Evolutionary conservation across 2,329 filamentous ascomycete species (phyloP).

Genomic region (Cladosporium sp.): DNA sequence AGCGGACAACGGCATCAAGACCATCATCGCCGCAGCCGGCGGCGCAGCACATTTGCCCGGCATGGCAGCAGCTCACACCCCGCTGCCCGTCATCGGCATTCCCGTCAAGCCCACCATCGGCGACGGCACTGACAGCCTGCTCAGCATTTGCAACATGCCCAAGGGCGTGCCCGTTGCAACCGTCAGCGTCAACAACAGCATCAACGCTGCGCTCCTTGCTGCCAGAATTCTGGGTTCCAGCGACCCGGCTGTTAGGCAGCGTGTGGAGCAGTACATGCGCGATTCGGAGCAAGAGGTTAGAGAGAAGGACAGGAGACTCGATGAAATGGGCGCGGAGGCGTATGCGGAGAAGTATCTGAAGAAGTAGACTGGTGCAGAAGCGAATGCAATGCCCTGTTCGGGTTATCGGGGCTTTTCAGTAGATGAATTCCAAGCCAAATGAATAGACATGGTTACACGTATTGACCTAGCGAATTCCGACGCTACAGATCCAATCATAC

Average conservation of each 20-base stretch:
- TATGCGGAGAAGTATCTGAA: slow-evolving; percentile 25
- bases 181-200: slow-evolving; percentile 43
- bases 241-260: slow-evolving; percentile 52
- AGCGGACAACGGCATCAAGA: slow-evolving; percentile 33
- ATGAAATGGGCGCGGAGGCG: slow-evolving; percentile 45
- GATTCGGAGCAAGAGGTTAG: slow-evolving; percentile 61
- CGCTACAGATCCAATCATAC: no score
- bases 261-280: slow-evolving; percentile 57
- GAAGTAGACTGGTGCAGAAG: slow-evolving; percentile 21
- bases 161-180: slow-evolving; percentile 39
- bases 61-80: slow-evolving; percentile 48
- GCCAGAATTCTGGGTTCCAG: slow-evolving; percentile 41
- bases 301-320: slow-evolving; percentile 55
- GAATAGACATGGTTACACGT: no score
- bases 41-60: slow-evolving; percentile 49
- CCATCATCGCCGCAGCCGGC: slow-evolving; percentile 47
- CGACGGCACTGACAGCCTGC: slow-evolving; percentile 46
- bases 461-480: no score
- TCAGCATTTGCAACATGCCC: slow-evolving; percentile 51
- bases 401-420: no score
- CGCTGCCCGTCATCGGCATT: slow-evolving; percentile 47
- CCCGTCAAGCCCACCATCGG: slow-evolving; percentile 47
- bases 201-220: slow-evolving; percentile 45
- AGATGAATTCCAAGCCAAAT: no score
- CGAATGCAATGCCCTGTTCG: no score